phyloP scores from a whole-genome alignment of 805 yeast genomes.

The Lachancea fermentati region DNA sequence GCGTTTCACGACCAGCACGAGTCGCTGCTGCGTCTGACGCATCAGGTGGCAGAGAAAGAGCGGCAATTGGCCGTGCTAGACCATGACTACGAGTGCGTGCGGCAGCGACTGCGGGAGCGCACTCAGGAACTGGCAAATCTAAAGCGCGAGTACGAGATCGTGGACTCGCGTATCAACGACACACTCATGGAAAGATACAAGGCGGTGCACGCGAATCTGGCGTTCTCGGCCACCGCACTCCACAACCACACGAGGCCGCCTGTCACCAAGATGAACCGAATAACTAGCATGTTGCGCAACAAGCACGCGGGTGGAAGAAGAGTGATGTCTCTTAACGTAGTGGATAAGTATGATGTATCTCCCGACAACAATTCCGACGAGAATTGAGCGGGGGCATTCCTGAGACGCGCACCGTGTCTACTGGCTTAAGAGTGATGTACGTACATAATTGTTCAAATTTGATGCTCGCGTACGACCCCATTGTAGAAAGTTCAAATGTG shows the following conservation, averaged over 20 bases:
- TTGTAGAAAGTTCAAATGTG: no score
- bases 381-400: no score
- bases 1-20: slow-evolving; percentile 2
- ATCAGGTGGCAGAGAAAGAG: slow-evolving; percentile 7
- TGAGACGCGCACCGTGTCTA: no score
- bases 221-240: slow-evolving; percentile 6
- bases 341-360: slow-evolving; percentile 2
- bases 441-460: no score
- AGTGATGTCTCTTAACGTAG: slow-evolving; percentile 9
- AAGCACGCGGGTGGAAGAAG: slow-evolving; percentile 8
- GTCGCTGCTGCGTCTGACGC: background rate
- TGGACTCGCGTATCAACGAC: slow-evolving; percentile 5
- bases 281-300: slow-evolving; percentile 10
- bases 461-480: no score
- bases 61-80: slow-evolving; percentile 8
- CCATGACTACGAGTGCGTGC: slow-evolving; percentile 1
- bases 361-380: slow-evolving; percentile 8
- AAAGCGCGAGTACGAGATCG: slow-evolving; percentile 1
- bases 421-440: no score
- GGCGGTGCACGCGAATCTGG: slow-evolving; percentile 8
- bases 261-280: slow-evolving; percentile 8
- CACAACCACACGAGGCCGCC: background rate
- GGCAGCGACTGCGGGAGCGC: slow-evolving; percentile 1
- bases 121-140: slow-evolving; percentile 4
- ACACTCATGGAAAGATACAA: slow-evolving; percentile 7